phyloP scores from a whole-genome alignment of 2,329 filamentous ascomycete genomes.

The Cladosporium velox region DNA sequence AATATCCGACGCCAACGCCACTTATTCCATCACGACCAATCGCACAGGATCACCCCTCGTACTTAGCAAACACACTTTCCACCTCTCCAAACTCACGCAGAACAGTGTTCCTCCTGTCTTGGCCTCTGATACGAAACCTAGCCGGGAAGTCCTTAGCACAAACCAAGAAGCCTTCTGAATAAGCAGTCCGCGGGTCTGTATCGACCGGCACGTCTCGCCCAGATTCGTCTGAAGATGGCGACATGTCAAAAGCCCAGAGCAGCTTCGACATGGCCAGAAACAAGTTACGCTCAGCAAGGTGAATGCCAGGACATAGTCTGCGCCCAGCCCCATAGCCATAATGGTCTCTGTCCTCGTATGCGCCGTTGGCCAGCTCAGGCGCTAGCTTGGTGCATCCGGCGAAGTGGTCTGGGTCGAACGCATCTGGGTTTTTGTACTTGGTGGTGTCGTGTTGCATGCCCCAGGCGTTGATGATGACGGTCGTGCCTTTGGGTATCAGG shows the following conservation, averaged over 20 bases:
- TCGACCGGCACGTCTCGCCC: slow-evolving; percentile 19
- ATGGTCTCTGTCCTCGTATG: slow-evolving; percentile 45
- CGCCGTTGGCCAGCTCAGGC: slow-evolving; percentile 39
- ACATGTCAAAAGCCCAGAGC: slow-evolving; percentile 55
- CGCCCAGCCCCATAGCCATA: slow-evolving; percentile 54
- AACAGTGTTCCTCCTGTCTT: slow-evolving; percentile 26
- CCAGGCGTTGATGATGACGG: slow-evolving; percentile 42
- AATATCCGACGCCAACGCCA: neutral
- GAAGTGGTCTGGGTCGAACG: slow-evolving; percentile 43
- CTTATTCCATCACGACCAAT: neutral
- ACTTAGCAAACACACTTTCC: slow-evolving; percentile 27
- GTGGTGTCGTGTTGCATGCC: slow-evolving; percentile 43
- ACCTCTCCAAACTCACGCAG: slow-evolving; percentile 28
- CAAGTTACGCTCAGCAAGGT: slow-evolving; percentile 53
- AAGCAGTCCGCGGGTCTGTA: slow-evolving; percentile 29
- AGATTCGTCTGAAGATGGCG: slow-evolving; percentile 19
- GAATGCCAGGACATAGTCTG: slow-evolving; percentile 53
- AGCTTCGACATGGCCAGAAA: slow-evolving; percentile 40
- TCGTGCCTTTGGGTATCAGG: slow-evolving; percentile 41
- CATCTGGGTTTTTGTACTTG: slow-evolving; percentile 31
- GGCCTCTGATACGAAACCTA: slow-evolving; percentile 25
- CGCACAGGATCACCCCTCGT: slow-evolving; percentile 9
- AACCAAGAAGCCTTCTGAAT: slow-evolving; percentile 32
- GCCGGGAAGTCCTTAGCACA: slow-evolving; percentile 31
- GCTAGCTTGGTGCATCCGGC: slow-evolving; percentile 37